Base-by-base conservation (phyloP, 805 yeast species). In the Jamesozyma lodderae region DNA sequence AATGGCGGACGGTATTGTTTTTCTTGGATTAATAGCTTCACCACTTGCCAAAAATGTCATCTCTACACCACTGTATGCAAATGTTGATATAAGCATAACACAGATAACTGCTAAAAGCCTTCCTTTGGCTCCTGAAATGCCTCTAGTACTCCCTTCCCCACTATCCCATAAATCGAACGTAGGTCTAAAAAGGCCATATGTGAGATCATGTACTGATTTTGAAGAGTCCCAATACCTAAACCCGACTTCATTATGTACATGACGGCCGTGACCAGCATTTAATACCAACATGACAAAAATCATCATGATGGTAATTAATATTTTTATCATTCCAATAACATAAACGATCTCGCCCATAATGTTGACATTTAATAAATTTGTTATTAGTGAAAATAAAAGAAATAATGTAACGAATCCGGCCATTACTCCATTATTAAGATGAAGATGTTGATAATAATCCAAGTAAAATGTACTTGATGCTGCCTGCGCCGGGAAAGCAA, bases 31-130 rank as follows among this genome's bases (percentile, higher is more conserved):
- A 43, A 79, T 67, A n/a, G 88, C 82, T 57, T 84, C 95, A 57
- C 88, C 83, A 6, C 90, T 86, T 2, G 92, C 90, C 38, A 83
- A 75, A 45, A 83, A 77, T 10, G 85, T 88, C 55, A 80, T 77
- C 48, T 84, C 94, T 1, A 87, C 81, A 0, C 94, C 94, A 35
- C 81, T 75, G 51, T 79, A 84, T 0, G 94, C 81, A 57, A 79
- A 84, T 0, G 85, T 68, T 0, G 87, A 77, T 16, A 78, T 74
- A 33, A 77, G 60, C 7, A 78, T 62, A 1, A 86, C 84, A 1
- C 77, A 71, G 25, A 79, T 40, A 7, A 81, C 57, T 6, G 82
- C 75, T 33, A 79, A 60, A 36, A 82, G 68, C 31, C 82, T 55
- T 0, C 90, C 92, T 34, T 57, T 52, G 21, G 66, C 55, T 2